phyloP scores from a whole-genome alignment of 2,329 filamentous ascomycete species.

The Arthroderma sp. region DNA sequence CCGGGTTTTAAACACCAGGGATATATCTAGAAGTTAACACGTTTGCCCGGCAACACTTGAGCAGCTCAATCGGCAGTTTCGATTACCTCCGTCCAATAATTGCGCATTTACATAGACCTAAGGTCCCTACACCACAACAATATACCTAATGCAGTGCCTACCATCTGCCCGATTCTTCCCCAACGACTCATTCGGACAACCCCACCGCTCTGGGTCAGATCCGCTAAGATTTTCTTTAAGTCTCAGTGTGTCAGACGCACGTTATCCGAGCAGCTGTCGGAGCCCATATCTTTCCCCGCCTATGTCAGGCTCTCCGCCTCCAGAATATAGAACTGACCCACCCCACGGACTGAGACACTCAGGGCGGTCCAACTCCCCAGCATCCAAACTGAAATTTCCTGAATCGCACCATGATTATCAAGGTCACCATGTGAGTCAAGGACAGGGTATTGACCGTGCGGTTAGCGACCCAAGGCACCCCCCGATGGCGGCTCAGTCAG shows the following conservation, averaged over 20 bases:
- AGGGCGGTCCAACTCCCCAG: conserved; percentile 19
- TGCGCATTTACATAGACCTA: conserved; percentile 1
- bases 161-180: conserved; percentile 13
- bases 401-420: neutral
- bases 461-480: conserved; percentile 6
- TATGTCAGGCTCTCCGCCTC: conserved; percentile 26
- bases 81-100: neutral
- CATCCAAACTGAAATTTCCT: neutral
- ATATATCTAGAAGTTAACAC: neutral
- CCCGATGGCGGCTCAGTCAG: neutral
- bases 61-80: neutral
- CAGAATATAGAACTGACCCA: conserved; percentile 18
- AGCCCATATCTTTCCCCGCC: conserved; percentile 24
- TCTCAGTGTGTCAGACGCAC: conserved; percentile 18
- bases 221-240: conserved; percentile 19
- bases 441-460: conserved; percentile 3
- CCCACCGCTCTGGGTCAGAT: conserved; percentile 20
- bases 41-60: neutral
- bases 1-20: neutral
- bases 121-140: neutral
- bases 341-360: conserved; percentile 20
- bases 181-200: conserved; percentile 12
- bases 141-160: conserved; percentile 16
- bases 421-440: neutral
- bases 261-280: conserved; percentile 16